Evolutionary conservation across 225 moss, liverwort and hornwort genomes (phyloP), one percentile per base, ranked within the genome.

Genomic region (Bryoerythrophyllum caledonicum): DNA sequence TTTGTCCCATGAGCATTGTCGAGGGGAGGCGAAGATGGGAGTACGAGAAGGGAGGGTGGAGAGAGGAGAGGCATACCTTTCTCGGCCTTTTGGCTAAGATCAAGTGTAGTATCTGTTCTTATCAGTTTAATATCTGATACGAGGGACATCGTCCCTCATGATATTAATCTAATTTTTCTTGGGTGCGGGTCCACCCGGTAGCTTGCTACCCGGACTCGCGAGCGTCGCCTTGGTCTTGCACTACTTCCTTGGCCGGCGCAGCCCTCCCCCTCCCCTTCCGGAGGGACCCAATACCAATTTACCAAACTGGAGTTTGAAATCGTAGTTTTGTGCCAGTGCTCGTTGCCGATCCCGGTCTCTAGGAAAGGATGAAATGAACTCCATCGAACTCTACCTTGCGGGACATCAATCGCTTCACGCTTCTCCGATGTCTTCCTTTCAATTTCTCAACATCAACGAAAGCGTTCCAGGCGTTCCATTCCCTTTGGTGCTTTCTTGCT

Each of bases 11-110:
- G 5, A 32, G 32, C 32, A 2, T 32, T 32, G 32, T 32, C 32
- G 32, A 32, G 32, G 32, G 32, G 32, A 32, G 32, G 32, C 32
- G 32, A 5, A 2, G 32, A 2, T 32, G 3, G 20, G 20, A 34
- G 71, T 34, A 77, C 43, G 56, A 68, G 0, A 3, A 0, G 63
- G 3, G 6, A 1, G 0, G 67, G 23, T 4, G 0, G 0, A 0
- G 2, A 0, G 0, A 0, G 0, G 0, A 0, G 10, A 0, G 0
- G 63, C 9, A 84, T 86, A 88, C 81, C 87, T 85, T 88, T 81
- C 89, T 92, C 87, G 89, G 89, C 94, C 90, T 90, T 90, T 86
- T 86, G 92, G 89, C 89, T 87, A 90, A 87, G 89, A 94, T 92
- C 83, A 91, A 89, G 86, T 88, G 94, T 84, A 90, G 91, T 88